Conservation (phyloP, 2,329 filamentous ascomycete species). For the Aspergillus arachidicola region DNA sequence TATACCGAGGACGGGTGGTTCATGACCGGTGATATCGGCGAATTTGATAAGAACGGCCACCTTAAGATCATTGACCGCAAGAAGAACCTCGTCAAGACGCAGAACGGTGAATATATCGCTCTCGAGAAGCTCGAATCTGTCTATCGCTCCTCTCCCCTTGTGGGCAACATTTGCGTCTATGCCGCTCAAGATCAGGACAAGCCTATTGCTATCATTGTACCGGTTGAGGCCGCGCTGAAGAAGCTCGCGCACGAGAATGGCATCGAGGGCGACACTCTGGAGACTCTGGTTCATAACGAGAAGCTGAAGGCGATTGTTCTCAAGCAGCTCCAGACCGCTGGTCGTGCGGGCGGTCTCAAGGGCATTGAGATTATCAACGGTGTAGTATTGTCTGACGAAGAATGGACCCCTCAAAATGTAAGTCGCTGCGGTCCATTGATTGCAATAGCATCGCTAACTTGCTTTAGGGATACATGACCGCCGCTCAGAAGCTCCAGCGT, state of each 20-base stretch:
- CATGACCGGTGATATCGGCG: constrained; percentile 93
- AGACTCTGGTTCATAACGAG: constrained; percentile 64
- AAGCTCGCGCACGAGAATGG: constrained; percentile 59
- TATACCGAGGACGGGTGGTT: constrained; percentile 91
- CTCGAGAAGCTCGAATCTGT: constrained; percentile 93
- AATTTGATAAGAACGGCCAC: constrained; percentile 79
- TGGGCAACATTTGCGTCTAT: constrained; percentile 85
- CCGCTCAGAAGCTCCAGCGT: constrained; percentile 73
- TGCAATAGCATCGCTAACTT: constrained; percentile 12
- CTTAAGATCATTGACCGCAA: constrained; percentile 89
- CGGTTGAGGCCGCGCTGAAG: constrained; percentile 58
- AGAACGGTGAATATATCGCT: constrained; percentile 94
- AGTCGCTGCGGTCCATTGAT: constrained; percentile 16
- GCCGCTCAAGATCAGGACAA: constrained; percentile 74
- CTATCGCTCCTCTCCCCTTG: constrained; percentile 77
- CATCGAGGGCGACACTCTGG: constrained; percentile 65
- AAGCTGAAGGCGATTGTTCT: constrained; percentile 45
- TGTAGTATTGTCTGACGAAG: constrained; percentile 49
- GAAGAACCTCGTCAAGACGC: constrained; percentile 97
- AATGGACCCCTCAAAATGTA: constrained; percentile 48
- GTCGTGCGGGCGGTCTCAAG: constrained; percentile 37
- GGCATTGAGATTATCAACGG: constrained; percentile 48
- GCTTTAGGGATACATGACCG: constrained; percentile 63
- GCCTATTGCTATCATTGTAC: constrained; percentile 79
- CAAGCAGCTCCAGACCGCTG: constrained; percentile 43